A percentile compares a stretch with the other conserved stretches of the same genome.
Conservation (phyloP, 495 filamentous ascomycete species). For the Tetracladium setigerum region DNA sequence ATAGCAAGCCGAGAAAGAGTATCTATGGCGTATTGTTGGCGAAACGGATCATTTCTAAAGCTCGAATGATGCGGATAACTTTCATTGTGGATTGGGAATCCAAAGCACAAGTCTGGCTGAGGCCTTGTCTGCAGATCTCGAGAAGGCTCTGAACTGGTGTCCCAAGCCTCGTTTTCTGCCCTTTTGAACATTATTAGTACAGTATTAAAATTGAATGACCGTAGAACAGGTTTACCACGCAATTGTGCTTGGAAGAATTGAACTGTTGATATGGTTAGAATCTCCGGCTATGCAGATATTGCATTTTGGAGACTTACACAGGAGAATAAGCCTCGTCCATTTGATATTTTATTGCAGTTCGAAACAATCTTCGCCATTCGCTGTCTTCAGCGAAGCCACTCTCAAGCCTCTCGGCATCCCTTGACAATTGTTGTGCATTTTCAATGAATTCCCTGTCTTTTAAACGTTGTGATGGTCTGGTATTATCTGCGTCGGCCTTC, state of each 20-base stretch:
- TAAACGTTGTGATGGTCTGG: neutral
- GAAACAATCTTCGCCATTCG: constrained; percentile 6
- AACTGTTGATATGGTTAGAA: neutral
- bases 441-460: constrained; percentile 5
- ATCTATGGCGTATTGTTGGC: neutral
- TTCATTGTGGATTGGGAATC: neutral
- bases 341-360: neutral
- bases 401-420: neutral
- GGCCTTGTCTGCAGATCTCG: neutral
- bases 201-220: no score
- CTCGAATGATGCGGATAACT: neutral
- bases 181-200: neutral
- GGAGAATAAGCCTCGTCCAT: neutral
- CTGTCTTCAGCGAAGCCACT: neutral
- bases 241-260: neutral
- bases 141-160: neutral
- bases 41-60: constrained; percentile 2
- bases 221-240: constrained; percentile 1
- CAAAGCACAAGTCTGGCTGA: constrained; percentile 5
- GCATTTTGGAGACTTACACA: neutral
- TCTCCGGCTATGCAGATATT: no score
- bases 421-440: neutral
- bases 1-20: neutral
- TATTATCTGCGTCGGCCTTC: neutral
- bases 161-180: neutral